phyloP scores from a whole-genome alignment of 805 yeast genomes.

The Wickerhamiella vanderwaltii region DNA sequence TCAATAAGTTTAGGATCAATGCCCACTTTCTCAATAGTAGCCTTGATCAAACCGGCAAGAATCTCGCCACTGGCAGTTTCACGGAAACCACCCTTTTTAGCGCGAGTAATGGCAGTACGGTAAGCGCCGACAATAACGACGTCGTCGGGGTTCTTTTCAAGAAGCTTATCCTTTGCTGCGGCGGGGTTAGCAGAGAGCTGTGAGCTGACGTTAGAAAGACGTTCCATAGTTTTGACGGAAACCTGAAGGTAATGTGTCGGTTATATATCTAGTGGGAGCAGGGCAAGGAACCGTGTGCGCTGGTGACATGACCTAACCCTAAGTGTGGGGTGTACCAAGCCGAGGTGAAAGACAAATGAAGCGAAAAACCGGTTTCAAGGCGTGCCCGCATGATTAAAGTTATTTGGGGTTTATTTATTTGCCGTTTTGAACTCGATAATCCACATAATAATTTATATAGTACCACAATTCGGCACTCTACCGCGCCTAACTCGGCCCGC shows the following conservation, averaged over 20 bases:
- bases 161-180: slow-evolving; percentile 28
- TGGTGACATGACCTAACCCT: slow-evolving; percentile 7
- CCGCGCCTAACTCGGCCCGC: too few species aligned
- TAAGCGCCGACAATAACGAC: slow-evolving; percentile 84
- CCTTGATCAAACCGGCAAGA: slow-evolving; percentile 50
- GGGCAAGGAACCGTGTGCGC: slow-evolving; percentile 5
- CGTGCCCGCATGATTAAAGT: too few species aligned
- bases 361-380: too few species aligned
- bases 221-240: slow-evolving; percentile 24
- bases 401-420: too few species aligned
- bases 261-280: slow-evolving; percentile 1
- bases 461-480: too few species aligned
- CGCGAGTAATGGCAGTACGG: slow-evolving; percentile 82
- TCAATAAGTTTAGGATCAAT: slow-evolving; percentile 51
- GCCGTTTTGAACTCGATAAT: too few species aligned
- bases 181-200: slow-evolving; percentile 25
- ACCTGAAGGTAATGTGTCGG: not conserved
- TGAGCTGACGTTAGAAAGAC: slow-evolving; percentile 25
- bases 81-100: slow-evolving; percentile 75
- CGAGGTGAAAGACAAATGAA: not conserved
- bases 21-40: slow-evolving; percentile 42
- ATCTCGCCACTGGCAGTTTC: slow-evolving; percentile 74
- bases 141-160: slow-evolving; percentile 63
- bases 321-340: slow-evolving; percentile 6
- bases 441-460: too few species aligned